phyloP scores from a whole-genome alignment of 495 filamentous ascomycete genomes.

The Aspergillus saccharolyticus region DNA sequence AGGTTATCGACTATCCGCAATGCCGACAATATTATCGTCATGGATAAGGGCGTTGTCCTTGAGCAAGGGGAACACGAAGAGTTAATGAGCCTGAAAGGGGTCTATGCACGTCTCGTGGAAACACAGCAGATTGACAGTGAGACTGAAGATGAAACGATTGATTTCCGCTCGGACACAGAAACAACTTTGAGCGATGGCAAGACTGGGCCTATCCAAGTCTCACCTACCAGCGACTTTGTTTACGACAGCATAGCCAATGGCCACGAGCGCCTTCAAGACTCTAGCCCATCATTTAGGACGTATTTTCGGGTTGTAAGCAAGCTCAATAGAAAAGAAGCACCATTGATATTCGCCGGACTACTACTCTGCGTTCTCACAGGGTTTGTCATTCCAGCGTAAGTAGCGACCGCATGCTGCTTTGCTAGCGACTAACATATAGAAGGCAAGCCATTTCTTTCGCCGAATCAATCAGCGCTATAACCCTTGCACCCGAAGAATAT shows the following conservation, averaged over 20 bases:
- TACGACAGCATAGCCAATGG: not conserved
- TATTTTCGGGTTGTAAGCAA: not conserved
- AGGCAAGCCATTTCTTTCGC: constrained; percentile 83
- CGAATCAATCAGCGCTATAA: constrained; percentile 69
- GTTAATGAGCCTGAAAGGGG: constrained; percentile 29
- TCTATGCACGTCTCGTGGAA: constrained; percentile 30
- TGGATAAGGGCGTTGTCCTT: constrained; percentile 38
- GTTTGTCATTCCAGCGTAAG: not conserved
- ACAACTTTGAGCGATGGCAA: not conserved
- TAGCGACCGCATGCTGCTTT: not conserved
- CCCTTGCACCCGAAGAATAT: constrained; percentile 40
- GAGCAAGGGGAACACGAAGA: constrained; percentile 47
- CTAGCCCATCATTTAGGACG: not conserved
- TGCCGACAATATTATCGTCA: constrained; percentile 50
- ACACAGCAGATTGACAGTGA: not conserved
- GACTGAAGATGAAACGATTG: not conserved
- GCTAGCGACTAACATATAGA: constrained; percentile 23
- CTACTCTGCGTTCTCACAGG: not conserved
- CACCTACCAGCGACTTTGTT: not conserved
- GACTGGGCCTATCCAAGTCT: not conserved
- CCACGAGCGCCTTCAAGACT: not conserved
- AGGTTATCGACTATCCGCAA: constrained; percentile 49
- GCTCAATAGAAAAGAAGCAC: not conserved
- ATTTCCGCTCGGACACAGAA: not conserved
- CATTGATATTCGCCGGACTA: not conserved